These are phyloP conservation scores for Microsporum canis DNA, from an alignment of 2,329 filamentous ascomycete species.

Conservation along the genomic window DNA sequence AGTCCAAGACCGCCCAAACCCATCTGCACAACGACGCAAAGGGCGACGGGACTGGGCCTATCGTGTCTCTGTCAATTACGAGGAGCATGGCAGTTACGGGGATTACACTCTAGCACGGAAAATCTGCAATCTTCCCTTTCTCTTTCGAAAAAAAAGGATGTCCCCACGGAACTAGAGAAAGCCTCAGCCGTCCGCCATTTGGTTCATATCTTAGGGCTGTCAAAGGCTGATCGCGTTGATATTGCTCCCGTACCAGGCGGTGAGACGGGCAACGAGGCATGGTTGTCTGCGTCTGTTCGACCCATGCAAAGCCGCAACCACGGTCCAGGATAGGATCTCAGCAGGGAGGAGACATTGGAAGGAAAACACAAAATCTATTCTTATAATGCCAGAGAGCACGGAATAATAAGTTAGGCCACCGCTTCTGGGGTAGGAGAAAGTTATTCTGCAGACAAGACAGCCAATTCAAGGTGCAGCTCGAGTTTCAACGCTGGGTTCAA, in stretches of 20 bases:
- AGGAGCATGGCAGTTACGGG: background rate
- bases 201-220: conserved; percentile 1
- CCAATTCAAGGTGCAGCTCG: conserved; percentile 3
- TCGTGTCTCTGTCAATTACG: background rate
- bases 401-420: background rate
- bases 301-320: conserved; percentile 2
- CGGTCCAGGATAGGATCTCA: background rate
- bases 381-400: background rate
- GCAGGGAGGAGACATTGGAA: background rate
- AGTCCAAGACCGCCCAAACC: conserved; percentile 10
- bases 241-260: conserved; percentile 1
- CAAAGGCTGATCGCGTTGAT: background rate
- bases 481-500: background rate
- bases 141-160: background rate
- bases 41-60: conserved; percentile 2
- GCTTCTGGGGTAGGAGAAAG: background rate
- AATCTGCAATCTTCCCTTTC: background rate
- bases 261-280: conserved; percentile 2
- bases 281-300: background rate
- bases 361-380: background rate
- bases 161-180: background rate
- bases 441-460: background rate
- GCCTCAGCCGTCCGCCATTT: background rate
- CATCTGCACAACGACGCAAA: conserved; percentile 14
- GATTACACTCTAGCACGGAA: background rate